phyloP scores from a whole-genome alignment of 768 basidiomycete species.

The Leccinum truebloodii region DNA sequence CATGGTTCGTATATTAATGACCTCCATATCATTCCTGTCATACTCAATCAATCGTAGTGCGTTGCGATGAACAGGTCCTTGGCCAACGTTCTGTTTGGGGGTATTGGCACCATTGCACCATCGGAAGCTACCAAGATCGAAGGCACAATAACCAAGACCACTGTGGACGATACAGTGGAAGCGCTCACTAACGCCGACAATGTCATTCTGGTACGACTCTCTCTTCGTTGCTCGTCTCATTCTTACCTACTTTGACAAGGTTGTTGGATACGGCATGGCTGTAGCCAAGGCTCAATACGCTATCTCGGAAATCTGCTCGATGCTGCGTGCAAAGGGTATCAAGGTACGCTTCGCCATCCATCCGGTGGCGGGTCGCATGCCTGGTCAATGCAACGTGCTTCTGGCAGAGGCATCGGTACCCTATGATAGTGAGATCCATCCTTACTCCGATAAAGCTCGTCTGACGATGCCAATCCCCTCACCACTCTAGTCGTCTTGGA shows the following conservation, averaged over 20 bases:
- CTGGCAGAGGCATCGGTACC: constrained; percentile 89
- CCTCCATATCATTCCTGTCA: not conserved
- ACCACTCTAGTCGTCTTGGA: constrained; percentile 70
- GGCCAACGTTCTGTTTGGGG: constrained; percentile 85
- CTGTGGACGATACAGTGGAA: constrained; percentile 80
- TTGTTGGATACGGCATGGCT: constrained; percentile 90
- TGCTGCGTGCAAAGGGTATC: constrained; percentile 71
- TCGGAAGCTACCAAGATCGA: constrained; percentile 74
- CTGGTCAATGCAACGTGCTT: constrained; percentile 91
- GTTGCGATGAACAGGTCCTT: constrained; percentile 91
- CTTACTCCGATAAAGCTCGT: not conserved
- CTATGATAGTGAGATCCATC: constrained; percentile 67
- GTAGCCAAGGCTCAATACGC: constrained; percentile 89
- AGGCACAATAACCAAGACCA: constrained; percentile 76
- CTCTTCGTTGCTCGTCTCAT: not conserved
- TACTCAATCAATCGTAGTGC: constrained; percentile 49
- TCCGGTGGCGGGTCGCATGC: constrained; percentile 92
- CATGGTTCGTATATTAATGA: constrained; percentile 57
- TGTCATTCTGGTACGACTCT: constrained; percentile 65
- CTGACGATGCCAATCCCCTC: not conserved
- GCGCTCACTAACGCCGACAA: constrained; percentile 76
- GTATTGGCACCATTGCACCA: constrained; percentile 61
- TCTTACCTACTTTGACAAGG: constrained; percentile 39
- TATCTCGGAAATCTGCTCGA: constrained; percentile 70
- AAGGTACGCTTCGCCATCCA: constrained; percentile 88